phyloP scores from a whole-genome alignment of 768 basidiomycete genomes.

The Fomitopsis serialis region DNA sequence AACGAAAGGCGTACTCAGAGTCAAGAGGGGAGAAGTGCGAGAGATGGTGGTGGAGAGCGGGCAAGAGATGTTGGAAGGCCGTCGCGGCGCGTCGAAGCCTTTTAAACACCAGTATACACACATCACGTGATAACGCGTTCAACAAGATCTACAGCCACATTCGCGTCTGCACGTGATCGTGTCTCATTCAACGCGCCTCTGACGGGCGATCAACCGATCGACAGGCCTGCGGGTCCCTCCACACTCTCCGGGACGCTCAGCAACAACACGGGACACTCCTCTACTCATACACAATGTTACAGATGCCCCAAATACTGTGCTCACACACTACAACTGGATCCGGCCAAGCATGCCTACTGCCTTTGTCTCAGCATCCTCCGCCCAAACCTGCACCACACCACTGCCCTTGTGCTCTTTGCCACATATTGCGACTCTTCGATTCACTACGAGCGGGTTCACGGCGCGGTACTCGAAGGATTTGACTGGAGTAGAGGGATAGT shows the following conservation, averaged over 20 bases:
- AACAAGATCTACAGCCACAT: constrained; percentile 8
- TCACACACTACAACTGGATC: constrained; percentile 20
- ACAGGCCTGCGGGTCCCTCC: no score
- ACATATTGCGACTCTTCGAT: constrained; percentile 40
- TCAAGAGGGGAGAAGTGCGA: constrained; percentile 4
- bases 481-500: constrained; percentile 45
- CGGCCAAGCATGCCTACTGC: constrained; percentile 64
- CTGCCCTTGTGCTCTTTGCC: constrained; percentile 31
- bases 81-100: constrained; percentile 14
- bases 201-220: not conserved
- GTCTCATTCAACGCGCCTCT: not conserved
- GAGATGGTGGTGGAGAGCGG: constrained; percentile 13
- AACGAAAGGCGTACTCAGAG: not conserved
- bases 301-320: not conserved
- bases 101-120: constrained; percentile 13
- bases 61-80: constrained; percentile 13
- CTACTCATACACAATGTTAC: not conserved
- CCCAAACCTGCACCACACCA: constrained; percentile 47
- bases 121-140: constrained; percentile 18
- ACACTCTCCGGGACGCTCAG: not conserved
- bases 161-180: constrained; percentile 17
- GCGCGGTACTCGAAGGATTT: constrained; percentile 65
- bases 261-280: not conserved
- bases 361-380: constrained; percentile 47
- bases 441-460: constrained; percentile 56